A percentile compares a stretch with the other conserved stretches of the same genome.
Conservation (phyloP, 306 rosid species). For the Biancaea sappan region DNA sequence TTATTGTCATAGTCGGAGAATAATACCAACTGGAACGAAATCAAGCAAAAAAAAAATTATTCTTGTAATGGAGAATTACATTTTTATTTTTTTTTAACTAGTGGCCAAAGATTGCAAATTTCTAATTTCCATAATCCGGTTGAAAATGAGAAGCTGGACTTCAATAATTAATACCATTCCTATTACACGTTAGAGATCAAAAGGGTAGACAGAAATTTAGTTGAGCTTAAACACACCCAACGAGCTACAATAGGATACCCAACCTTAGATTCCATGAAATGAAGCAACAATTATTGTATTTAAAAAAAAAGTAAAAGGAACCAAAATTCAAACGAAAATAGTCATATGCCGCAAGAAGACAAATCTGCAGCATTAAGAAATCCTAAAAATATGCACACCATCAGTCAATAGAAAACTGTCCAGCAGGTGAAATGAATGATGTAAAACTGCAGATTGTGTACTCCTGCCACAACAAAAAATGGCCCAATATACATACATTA, state of each 20-base stretch:
- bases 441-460: conserved; percentile 1
- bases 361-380: neutral
- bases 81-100: no score
- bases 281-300: neutral
- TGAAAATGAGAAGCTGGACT: neutral
- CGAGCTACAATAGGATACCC: neutral
- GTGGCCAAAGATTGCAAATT: no score
- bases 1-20: no score
- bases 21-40: no score
- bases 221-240: neutral
- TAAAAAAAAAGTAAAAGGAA: no score
- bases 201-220: neutral
- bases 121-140: neutral
- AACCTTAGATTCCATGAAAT: no score
- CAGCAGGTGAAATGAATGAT: neutral
- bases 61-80: no score
- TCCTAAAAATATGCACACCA: neutral
- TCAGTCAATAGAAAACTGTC: neutral
- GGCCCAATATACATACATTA: conserved; percentile 40
- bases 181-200: neutral
- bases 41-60: no score
- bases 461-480: conserved; percentile 18
- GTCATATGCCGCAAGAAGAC: neutral
- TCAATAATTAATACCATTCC: neutral
- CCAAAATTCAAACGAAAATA: neutral